Base-by-base conservation (phyloP, 306 rosid genomes). In the Trifolium subterraneum region DNA sequence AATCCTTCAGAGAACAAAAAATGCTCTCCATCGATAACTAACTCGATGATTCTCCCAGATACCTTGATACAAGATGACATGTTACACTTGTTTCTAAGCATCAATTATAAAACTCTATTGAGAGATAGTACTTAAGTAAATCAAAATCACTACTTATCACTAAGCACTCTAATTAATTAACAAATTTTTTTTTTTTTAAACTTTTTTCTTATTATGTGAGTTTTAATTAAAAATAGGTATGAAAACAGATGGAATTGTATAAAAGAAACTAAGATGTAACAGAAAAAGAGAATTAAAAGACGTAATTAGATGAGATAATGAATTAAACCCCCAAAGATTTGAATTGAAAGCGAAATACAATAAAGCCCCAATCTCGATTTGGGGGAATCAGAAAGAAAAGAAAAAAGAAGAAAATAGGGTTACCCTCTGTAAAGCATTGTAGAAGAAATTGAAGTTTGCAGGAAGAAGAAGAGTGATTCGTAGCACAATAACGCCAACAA, bases 381-480 rank as follows among this genome's bases (percentile, higher is more conserved):
- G 6, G 56, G 50, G 19, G 3, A 31, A 50, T 18, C 9, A 15
- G 69, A 7, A 11, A 29, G 33, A 29, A 29, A 6, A 29, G 7
- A 14, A 18, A 27, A 15, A 4, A 23, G 7, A 33, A 9, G 64
- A 50, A 27, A 8, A 33, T 35, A 23, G 63, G 13, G 58, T 67
- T 72, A 87, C 92, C 90, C 95, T 85, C 88, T 80, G 80, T 87
- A 86, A 73, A 84, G 84, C 95, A 85, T 81, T 64, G 80, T 55
- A 36, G 67, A 38, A 64, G 16, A 65, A 64, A 8, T 16, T 10
- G 52, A 36, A 15, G 47, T 11, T 59, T 23, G 45, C 1, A 38
- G 12, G 64, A 45, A 58, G 75, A 73, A 10, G 10, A 4, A 11
- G 65, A 14, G 25, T 52, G 3, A 44, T 27, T 16, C 15, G 36